These are phyloP conservation scores for Porogramme epimiltina DNA, from an alignment of 1,284 basidiomycete genomes.

Conservation along the genomic window DNA sequence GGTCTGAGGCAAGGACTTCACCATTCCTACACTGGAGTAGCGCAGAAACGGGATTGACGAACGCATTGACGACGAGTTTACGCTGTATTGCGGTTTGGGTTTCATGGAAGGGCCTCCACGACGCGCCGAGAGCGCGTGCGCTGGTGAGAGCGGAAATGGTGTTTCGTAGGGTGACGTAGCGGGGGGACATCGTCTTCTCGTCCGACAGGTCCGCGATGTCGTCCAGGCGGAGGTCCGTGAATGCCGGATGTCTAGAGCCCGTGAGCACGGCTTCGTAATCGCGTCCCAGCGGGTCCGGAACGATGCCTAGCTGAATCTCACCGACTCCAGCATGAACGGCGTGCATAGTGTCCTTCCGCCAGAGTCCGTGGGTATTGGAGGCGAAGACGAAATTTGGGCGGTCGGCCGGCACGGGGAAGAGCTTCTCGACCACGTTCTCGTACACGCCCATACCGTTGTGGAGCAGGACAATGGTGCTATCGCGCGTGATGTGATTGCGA, in stretches of 20 bases:
- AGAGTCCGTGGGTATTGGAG: constrained; percentile 82
- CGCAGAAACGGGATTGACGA: constrained; percentile 89
- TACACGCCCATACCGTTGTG: constrained; percentile 94
- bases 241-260: constrained; percentile 34
- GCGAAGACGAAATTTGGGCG: constrained; percentile 89
- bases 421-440: constrained; percentile 67
- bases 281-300: constrained; percentile 66
- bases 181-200: constrained; percentile 25
- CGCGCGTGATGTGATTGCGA: constrained; percentile 61
- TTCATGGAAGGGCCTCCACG: constrained; percentile 72
- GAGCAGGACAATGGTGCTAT: constrained; percentile 85
- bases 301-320: constrained; percentile 75
- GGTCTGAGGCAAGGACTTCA: constrained; percentile 52
- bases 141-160: constrained; percentile 71
- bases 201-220: constrained; percentile 48
- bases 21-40: constrained; percentile 84
- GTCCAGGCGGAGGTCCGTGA: constrained; percentile 47
- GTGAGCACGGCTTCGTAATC: constrained; percentile 59
- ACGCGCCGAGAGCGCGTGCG: constrained; percentile 57
- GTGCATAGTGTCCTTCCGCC: constrained; percentile 51
- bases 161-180: constrained; percentile 63
- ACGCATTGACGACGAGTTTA: constrained; percentile 85
- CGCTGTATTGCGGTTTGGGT: constrained; percentile 76
- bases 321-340: constrained; percentile 81
- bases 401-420: constrained; percentile 74